Base-by-base conservation (phyloP, 345 rosid genomes). In the Syzygium aromaticum region DNA sequence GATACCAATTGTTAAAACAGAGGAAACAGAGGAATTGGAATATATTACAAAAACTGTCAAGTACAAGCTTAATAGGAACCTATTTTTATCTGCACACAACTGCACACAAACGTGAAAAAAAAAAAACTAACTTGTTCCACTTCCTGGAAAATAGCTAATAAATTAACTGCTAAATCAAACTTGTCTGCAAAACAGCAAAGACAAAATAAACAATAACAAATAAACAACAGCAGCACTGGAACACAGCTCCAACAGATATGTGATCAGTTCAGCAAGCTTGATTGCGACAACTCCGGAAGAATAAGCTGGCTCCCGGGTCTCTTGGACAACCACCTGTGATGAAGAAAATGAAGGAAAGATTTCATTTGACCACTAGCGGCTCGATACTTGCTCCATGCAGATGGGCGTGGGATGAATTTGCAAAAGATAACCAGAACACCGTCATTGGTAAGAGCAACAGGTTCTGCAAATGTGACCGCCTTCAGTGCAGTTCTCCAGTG, bases 261-360 rank as follows among this genome's bases (percentile, higher is more conserved):
- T 84, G 51, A 87, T 84, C 95, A 95, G 89, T 95, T 94, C 91
- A 92, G 86, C 92, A 94, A 92, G 91, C 94, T 93, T 17, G 94
- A 95, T 87, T 77, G 91, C 51, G 86, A 92, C 93, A 92, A 92
- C 91, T 87, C 87, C 11, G 92, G 94, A 78, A 94, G 93, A 87
- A 91, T 95, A 53, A 94, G 38, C 38, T 33, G 94, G 17, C 87
- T 91, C 73, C 92, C 93, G 9, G 91, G 89, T 90, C 93, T 93
- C 77, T 77, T 94, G 87, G 91, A 80, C 82, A 89, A 89, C 52
- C 89, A 52, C 23, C 87, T 80, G 85, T 30, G 89, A 90, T 78
- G 33, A 52, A 1, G 8, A 61, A 61, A 61, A 61, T 13, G 73
- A n/a, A 61, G 73, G 0, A 9, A 61, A 14, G 73, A 61, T 61